A percentile compares a stretch with the other conserved stretches of the same genome.
These are phyloP conservation scores for Fistulinella prunicolor DNA, from an alignment of 768 basidiomycete species.

Conservation along the genomic window DNA sequence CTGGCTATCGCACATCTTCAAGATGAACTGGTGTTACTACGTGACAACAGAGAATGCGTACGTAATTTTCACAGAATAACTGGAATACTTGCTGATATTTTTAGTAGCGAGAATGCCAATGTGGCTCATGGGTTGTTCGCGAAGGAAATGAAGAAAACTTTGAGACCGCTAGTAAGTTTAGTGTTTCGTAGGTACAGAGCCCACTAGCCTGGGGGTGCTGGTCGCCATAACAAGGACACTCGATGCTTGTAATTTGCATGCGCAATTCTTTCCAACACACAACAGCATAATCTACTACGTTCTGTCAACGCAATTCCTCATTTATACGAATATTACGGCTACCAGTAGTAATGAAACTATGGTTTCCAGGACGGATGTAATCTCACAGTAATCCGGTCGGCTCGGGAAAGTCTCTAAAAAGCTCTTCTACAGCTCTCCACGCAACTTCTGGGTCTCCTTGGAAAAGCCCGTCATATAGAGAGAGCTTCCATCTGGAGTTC, in stretches of 20 bases:
- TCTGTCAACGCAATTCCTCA: no score
- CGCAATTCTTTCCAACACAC: no score
- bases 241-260: no score
- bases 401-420: background rate
- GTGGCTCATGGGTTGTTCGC: background rate
- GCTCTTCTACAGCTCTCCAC: slow-evolving; percentile 10
- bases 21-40: slow-evolving; percentile 3
- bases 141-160: background rate
- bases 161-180: background rate
- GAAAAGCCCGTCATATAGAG: slow-evolving; percentile 7
- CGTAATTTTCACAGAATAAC: background rate
- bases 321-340: no score
- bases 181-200: no score
- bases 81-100: background rate
- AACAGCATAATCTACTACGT: no score
- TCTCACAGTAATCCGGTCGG: no score
- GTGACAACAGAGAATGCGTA: background rate
- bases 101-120: slow-evolving; percentile 10
- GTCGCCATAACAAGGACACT: no score
- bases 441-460: slow-evolving; percentile 13
- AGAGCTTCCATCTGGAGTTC: background rate
- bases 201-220: no score
- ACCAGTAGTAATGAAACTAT: no score
- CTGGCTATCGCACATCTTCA: slow-evolving; percentile 9
- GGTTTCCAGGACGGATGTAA: no score